Base-by-base conservation (phyloP, 2,329 filamentous ascomycete genomes). In the Xylariaceae sp. region DNA sequence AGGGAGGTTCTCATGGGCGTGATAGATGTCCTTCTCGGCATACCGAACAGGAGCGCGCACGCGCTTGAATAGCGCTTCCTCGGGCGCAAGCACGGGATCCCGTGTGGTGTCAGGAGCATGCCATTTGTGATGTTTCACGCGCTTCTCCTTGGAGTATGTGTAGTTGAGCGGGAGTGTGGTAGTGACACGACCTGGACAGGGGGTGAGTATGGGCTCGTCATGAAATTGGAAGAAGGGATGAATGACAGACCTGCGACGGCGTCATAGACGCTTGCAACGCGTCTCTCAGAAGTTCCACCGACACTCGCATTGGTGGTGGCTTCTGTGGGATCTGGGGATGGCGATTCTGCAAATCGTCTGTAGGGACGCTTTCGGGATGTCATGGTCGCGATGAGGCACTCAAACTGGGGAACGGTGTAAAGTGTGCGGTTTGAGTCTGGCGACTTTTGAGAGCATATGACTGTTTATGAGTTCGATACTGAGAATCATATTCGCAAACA, bases 11-110 rank as follows among this genome's bases (percentile, higher is more conserved):
- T 85, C 82, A 70, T 88, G 80, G 3, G 86, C 82, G 67, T 82
- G 84, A 74, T 92, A 92, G 62, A 88, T 78, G 72, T 92, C 88
- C 60, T 84, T 80, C 73, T 92, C 88, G 57, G 82, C 82, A 68
- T 85, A 90, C 56, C 88, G 84, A 17, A 78, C 74, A 1, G 88
- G 88, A 1, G 88, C 88, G 60, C 82, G 76, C 63, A 78, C 78
- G 51, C 82, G 81, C 34, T 83, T 83, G 72, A 90, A 92, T 3
- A 92, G 80, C 0, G 88, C 83, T 59, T 90, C 85, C 57, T 91
- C 88, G 2, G 89, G 88, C 1, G 86, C 78, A 4, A 89, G 74
- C 7, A 68, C 70, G 4, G 73, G 65, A 56, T 76, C 70, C 54
- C 71, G 70, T 17, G 70, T 63, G 30, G 65, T 66, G 35, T 69